These are phyloP conservation scores for Beverwykella pulmonaria DNA, from an alignment of 495 filamentous ascomycete species.

Conservation along the genomic window DNA sequence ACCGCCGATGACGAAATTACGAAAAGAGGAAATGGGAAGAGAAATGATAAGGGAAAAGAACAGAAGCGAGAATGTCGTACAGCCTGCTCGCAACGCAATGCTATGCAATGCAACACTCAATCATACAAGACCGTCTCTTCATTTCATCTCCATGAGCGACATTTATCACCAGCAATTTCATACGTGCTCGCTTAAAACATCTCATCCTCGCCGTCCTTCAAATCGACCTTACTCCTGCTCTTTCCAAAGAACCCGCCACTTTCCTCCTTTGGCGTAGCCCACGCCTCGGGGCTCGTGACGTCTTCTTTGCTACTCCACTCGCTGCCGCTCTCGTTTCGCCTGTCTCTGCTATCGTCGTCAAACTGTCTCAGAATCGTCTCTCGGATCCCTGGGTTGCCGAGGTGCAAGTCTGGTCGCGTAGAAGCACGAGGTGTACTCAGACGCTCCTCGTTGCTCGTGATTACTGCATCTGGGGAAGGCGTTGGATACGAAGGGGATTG, in stretches of 20 bases:
- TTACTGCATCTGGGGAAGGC: constrained; percentile 30
- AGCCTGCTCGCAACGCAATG: too few species aligned
- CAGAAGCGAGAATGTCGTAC: neutral
- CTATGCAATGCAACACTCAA: neutral
- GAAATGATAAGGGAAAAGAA: neutral
- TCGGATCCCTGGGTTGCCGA: neutral
- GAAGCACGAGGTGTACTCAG: constrained; percentile 29
- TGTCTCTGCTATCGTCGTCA: constrained; percentile 18
- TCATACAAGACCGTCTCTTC: neutral
- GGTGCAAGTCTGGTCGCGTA: neutral
- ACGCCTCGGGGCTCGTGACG: constrained; percentile 33
- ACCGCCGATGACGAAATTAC: neutral
- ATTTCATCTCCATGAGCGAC: too few species aligned
- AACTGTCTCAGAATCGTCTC: constrained; percentile 25
- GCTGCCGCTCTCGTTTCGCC: constrained; percentile 10
- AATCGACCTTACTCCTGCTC: neutral
- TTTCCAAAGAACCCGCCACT: constrained; percentile 23
- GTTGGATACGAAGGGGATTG: constrained; percentile 21
- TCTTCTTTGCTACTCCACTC: constrained; percentile 25
- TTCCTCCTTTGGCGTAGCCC: constrained; percentile 39
- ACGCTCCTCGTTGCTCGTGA: constrained; percentile 24
- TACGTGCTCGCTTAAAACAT: constrained; percentile 30
- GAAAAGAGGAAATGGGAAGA: neutral
- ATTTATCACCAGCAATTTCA: too few species aligned
- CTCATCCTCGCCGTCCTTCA: constrained; percentile 7